These are phyloP conservation scores for Cerioporus squamosus DNA, from an alignment of 1,284 basidiomycete genomes.

Conservation along the genomic window DNA sequence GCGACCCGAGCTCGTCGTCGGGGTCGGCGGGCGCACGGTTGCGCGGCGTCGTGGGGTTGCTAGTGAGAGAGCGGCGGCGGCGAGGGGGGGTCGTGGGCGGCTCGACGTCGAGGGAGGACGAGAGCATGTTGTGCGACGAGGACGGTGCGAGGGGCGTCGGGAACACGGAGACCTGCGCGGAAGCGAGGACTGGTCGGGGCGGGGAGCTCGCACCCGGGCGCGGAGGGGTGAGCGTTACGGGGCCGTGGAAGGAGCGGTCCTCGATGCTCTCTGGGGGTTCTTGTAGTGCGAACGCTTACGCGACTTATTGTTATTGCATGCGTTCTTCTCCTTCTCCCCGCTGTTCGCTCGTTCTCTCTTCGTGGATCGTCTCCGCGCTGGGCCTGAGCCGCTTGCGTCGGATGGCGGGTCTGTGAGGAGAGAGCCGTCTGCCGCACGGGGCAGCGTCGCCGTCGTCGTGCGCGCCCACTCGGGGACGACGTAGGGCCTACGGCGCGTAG, in stretches of 20 bases:
- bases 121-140: slow-evolving; percentile 13
- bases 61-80: slow-evolving; percentile 5
- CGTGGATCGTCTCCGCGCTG: slow-evolving; percentile 15
- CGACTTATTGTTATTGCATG: not conserved
- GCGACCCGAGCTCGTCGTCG: slow-evolving; percentile 25
- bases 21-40: not conserved
- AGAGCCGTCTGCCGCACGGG: slow-evolving; percentile 50
- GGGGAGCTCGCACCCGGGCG: not conserved
- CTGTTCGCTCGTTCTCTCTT: not conserved
- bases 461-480: slow-evolving; percentile 69
- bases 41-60: slow-evolving; percentile 11
- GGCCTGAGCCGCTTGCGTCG: not conserved
- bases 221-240: slow-evolving; percentile 9
- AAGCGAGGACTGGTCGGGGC: slow-evolving; percentile 23
- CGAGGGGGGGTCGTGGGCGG: slow-evolving; percentile 16
- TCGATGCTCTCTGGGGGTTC: slow-evolving; percentile 8
- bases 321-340: not conserved
- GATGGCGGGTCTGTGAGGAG: slow-evolving; percentile 40
- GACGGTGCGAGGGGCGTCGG: slow-evolving; percentile 19
- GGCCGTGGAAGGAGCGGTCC: slow-evolving; percentile 15
- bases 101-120: slow-evolving; percentile 1
- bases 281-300: slow-evolving; percentile 15
- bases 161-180: slow-evolving; percentile 19
- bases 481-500: slow-evolving; percentile 45
- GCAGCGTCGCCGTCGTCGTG: slow-evolving; percentile 62